Evolutionary conservation across 164 flowering plant species (phyloP), one percentile per base, ranked within the genome.

Genomic region (Vitis rupestris): DNA sequence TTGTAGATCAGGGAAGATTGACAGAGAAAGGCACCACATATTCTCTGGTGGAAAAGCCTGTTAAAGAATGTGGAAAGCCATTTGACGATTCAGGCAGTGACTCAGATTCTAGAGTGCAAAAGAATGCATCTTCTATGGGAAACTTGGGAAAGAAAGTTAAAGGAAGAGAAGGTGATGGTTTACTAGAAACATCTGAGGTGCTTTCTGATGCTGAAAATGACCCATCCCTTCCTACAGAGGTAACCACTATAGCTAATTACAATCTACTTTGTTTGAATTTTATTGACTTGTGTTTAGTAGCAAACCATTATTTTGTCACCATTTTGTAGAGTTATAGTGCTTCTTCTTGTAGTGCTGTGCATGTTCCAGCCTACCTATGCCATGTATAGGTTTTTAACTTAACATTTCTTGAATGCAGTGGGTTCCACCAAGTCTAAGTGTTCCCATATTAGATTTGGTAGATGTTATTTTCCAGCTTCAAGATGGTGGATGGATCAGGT

Each of bases 401-500:
- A 9, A 6, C 13, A 9, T 70, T 61, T 72, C 60, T 54, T 63
- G 3, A 57, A 30, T 83, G 82, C 93, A 96, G 99, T 96, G 98
- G 98, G 85, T 90, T 56, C 97, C 99, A 49, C 97, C 97, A 65
- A 93, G 86, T 81, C 72, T 96, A 75, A 90, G 90, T 74, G 76
- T 76, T 9, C 99, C 98, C 9, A 78, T 96, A 73, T 81, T 96
- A 67, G 93, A 96, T 84, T 74, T 96, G 83, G 97, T 96, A 69
- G 98, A 96, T 84, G 95, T 89, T 65, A 72, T 96, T 74, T 86
- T 96, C 82, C 99, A 93, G 82, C 91, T 96, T 63, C 93, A 92
- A 60, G 99, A 96, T 81, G 97, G 97, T 75, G 98, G 98, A 65
- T 96, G 99, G 99, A 89, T 96, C 83, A 93, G 99, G 99, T 96